Evolutionary conservation across 1,284 basidiomycete genomes (phyloP).

Genomic region (Kwoniella shivajii): DNA sequence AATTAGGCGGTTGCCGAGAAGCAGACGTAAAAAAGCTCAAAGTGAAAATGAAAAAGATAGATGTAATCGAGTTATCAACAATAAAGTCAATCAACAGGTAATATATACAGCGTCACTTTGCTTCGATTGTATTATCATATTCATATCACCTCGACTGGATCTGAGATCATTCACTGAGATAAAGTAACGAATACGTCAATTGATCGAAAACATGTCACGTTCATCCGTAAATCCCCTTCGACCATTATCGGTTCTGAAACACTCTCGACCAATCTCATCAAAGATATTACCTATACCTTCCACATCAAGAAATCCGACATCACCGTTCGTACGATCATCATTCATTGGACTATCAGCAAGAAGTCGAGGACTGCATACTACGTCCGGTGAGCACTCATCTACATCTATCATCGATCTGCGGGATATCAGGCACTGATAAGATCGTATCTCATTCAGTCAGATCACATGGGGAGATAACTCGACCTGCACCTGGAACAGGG

Average conservation of each 20-base stretch:
- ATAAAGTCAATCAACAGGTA: too few relatives aligned
- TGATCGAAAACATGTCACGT: not conserved
- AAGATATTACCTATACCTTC: not conserved
- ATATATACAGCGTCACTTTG: too few relatives aligned
- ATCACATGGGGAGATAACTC: conserved; percentile 59
- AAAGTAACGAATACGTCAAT: too few relatives aligned
- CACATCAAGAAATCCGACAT: not conserved
- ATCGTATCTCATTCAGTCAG: conserved; percentile 21
- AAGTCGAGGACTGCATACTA: conserved; percentile 2
- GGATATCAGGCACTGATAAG: not conserved
- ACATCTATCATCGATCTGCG: not conserved
- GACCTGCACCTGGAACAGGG: conserved; percentile 59
- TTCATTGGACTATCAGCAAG: not conserved
- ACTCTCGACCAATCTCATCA: not conserved
- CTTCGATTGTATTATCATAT: too few relatives aligned
- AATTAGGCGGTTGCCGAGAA: too few relatives aligned
- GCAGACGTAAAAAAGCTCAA: too few relatives aligned
- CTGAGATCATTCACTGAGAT: too few relatives aligned
- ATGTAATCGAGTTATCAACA: too few relatives aligned
- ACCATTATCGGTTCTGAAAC: not conserved
- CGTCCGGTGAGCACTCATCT: not conserved
- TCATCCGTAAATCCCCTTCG: not conserved
- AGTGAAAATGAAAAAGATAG: too few relatives aligned
- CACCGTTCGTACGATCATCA: not conserved
- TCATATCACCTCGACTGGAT: too few relatives aligned